Base-by-base conservation (phyloP, 1,284 basidiomycete genomes). In the Vanrija sp. region DNA sequence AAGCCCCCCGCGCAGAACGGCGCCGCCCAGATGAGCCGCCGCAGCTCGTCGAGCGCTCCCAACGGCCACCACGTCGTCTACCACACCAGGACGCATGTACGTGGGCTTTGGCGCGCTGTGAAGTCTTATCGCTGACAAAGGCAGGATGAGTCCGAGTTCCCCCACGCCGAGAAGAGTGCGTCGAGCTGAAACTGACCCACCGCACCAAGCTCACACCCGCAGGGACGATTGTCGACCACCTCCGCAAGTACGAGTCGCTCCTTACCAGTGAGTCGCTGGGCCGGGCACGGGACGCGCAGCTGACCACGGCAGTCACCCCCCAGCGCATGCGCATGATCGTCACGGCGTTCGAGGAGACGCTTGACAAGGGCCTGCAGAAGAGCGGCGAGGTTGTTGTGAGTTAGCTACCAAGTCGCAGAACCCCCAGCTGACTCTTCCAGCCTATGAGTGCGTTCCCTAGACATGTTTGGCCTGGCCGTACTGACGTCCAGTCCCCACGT, bases 241-340 rank as follows among this genome's bases (percentile, higher is more conserved):
- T 93, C 63, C 81, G 88, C 73, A 90, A 89, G 78, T 89, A 88
- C 65, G 90, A 93, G 78, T 84, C 79, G 66, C 71, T 89, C 83
- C 88, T 76, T 75, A 87, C 81, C 36, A 66, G 72, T 73, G 53
- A 57, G 67, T 62, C 20, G 10, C 22, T 14, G 19, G 1, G 15
- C 23, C 18, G 6, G 10, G 3, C 2, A 9, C 36, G 35, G 6
- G 31, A 14, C n/a, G 24, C 7, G n/a, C 25, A 22, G 38, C 45
- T 55, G 52, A 59, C 50, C 31, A 41, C 47, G 38, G 86, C 85
- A 56, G 78, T 97, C 58, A 93, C 90, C 2, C 89, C 93, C 15
- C 91, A 93, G 75, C 79, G 92, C 61, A 95, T 96, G 91, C 84
- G 92, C 54, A 95, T 93, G 84, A 98, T 99, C 72, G 92, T 94